A percentile compares a stretch with the other conserved stretches of the same genome.
Conservation (phyloP, 257 asterid species). For the Gentiana macrophylla region DNA sequence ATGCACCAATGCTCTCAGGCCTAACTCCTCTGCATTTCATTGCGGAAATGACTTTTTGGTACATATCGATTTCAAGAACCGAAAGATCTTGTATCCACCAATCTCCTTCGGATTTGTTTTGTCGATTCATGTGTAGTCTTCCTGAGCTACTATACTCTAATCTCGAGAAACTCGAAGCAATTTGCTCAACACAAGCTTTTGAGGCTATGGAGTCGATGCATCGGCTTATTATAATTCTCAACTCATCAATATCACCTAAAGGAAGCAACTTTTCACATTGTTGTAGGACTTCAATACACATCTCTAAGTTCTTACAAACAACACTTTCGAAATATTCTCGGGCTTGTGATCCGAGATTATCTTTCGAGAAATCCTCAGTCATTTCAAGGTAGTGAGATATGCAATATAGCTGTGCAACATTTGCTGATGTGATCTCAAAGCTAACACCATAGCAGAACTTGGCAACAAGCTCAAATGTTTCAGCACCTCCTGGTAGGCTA, state of each 20-base stretch:
- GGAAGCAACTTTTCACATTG: conserved; percentile 81
- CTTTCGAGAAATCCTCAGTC: conserved; percentile 76
- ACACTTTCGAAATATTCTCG: conserved; percentile 65
- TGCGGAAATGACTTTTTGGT: conserved; percentile 66
- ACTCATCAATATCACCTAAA: conserved; percentile 57
- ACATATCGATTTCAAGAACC: conserved; percentile 58
- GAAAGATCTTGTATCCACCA: conserved; percentile 98
- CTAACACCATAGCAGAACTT: conserved; percentile 88
- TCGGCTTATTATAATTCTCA: conserved; percentile 46
- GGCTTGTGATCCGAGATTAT: conserved; percentile 65
- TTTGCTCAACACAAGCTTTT: conserved; percentile 91
- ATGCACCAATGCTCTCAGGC: conserved; percentile 87
- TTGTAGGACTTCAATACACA: conserved; percentile 78
- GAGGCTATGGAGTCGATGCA: conserved; percentile 89
- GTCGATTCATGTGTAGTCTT: conserved; percentile 85
- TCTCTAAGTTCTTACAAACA: conserved; percentile 68
- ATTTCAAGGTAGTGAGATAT: conserved; percentile 80
- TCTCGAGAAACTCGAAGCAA: conserved; percentile 92
- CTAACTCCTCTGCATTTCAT: conserved; percentile 89
- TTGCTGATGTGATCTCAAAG: conserved; percentile 76
- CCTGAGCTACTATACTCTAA: conserved; percentile 93
- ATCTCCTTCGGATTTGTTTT: conserved; percentile 52
- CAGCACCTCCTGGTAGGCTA: conserved; percentile 82
- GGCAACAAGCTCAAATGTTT: conserved; percentile 80
- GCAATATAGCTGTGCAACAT: conserved; percentile 74